Percentiles rank a stretch among this genome's conserved stretches.
Evolutionary conservation across 75 land plant genomes (phyloP).

Genomic region (Larix kaempferi): DNA sequence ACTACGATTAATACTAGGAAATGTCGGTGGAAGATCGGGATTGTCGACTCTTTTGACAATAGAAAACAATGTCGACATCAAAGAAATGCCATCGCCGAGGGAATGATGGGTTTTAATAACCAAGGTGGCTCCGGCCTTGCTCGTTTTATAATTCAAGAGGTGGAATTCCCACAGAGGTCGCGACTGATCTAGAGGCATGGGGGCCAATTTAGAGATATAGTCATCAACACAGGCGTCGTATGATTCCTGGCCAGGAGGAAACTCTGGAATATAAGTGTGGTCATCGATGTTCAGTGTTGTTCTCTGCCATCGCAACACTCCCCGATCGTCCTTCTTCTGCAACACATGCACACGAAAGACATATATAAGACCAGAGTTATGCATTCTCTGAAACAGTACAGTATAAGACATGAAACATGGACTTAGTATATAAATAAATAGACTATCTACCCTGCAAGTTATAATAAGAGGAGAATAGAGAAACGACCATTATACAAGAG

Average conservation of each 20-base stretch:
- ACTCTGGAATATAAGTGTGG: constrained; percentile 15
- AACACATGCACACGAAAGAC: not conserved
- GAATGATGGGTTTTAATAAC: constrained; percentile 62
- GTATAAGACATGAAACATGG: too few species aligned
- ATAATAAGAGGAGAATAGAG: not conserved
- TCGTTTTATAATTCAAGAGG: constrained; percentile 38
- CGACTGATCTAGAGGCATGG: constrained; percentile 9
- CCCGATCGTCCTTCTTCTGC: constrained; percentile 19
- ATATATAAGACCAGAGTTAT: too few species aligned
- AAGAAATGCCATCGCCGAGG: constrained; percentile 69
- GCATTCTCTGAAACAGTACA: not conserved
- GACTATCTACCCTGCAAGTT: not conserved
- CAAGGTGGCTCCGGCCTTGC: constrained; percentile 21
- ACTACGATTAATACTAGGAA: constrained; percentile 15
- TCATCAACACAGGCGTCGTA: constrained; percentile 15
- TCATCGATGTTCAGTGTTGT: constrained; percentile 24
- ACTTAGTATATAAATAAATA: too few species aligned
- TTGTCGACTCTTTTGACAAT: constrained; percentile 25
- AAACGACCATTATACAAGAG: not conserved
- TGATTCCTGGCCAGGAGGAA: not conserved
- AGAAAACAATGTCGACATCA: constrained; percentile 52
- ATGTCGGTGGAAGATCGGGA: constrained; percentile 36
- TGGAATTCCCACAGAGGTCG: constrained; percentile 66
- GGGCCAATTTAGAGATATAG: constrained; percentile 15
- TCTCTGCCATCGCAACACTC: constrained; percentile 22